These are phyloP conservation scores for Coniophora puteana DNA, from an alignment of 1,284 basidiomycete species.

Conservation along the genomic window DNA sequence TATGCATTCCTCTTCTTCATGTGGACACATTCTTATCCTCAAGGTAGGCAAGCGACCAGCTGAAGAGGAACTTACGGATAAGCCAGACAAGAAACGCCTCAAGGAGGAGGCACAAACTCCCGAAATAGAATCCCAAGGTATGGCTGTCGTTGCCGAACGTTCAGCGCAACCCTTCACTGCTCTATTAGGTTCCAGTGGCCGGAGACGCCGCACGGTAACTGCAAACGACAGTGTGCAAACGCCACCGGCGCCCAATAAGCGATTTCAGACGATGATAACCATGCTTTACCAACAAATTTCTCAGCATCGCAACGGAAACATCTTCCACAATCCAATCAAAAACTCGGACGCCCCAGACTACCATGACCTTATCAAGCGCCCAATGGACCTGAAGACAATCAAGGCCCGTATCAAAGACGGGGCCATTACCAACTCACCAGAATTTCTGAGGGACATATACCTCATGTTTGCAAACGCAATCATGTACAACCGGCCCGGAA, in stretches of 20 bases:
- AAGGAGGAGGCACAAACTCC: conserved; percentile 67
- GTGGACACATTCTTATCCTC: too few relatives aligned
- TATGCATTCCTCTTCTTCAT: too few relatives aligned
- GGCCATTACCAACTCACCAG: conserved; percentile 70
- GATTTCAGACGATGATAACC: conserved; percentile 76
- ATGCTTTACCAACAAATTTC: conserved; percentile 81
- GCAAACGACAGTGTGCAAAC: conserved; percentile 25
- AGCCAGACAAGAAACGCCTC: conserved; percentile 60
- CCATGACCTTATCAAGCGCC: conserved; percentile 83
- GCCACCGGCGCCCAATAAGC: conserved; percentile 49
- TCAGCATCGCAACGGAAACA: conserved; percentile 81
- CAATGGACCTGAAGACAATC: conserved; percentile 92
- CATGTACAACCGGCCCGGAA: conserved; percentile 88
- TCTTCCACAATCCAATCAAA: conserved; percentile 90
- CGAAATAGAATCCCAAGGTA: conserved; percentile 63
- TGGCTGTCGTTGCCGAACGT: conserved; percentile 7
- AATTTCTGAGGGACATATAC: conserved; percentile 87
- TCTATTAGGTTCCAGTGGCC: conserved; percentile 12
- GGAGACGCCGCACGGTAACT: conserved; percentile 15
- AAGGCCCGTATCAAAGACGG: conserved; percentile 82
- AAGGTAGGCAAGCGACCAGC: too few relatives aligned
- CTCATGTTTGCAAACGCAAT: conserved; percentile 95
- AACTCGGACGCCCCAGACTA: conserved; percentile 87
- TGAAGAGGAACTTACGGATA: too few relatives aligned
- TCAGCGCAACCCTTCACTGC: background rate